Evolutionary conservation across 2,329 filamentous ascomycete genomes (phyloP), one percentile per base, ranked within the genome.

Genomic region (Paecilomyces dactylethromorphus): DNA sequence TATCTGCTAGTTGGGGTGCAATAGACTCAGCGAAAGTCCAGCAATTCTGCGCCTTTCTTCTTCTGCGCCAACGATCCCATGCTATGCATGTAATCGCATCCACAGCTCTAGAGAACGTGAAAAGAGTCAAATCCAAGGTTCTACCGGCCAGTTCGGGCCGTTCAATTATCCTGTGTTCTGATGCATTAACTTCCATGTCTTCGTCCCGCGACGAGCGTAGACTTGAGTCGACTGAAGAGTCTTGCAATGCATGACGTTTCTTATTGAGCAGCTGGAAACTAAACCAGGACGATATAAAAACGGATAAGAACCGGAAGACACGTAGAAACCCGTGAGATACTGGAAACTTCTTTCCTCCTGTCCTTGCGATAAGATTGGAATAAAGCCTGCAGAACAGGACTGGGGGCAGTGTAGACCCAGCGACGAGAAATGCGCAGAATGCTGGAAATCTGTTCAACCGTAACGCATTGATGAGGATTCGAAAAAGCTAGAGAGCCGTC

Each of bases 101-200:
- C 11, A 89, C 69, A 52, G 91, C 91, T 64, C 90, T 82, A 11
- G 85, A 86, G 53, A 84, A 79, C 11, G 89, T 85, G 69, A 94
- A 93, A n/a, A 95, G 78, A 0, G 90, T 93, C 32, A 95, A 79
- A 69, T 95, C 91, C 60, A 95, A 81, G 1, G 91, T 93, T 65
- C 87, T 85, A 52, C 91, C 91, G 11, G 87, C 89, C 61, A 82
- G 71, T 24, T 69, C 67, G 49, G 70, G n/a, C 62, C 66, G 18
- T 56, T 61, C 56, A 59, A 65, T 45, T 61, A 60, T 13, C 59
- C 57, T 13, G 59, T 58, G 55, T 59, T 26, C 57, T 31, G 56
- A 57, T 24, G 56, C 26, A 29, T 29, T 5, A 31, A 53, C 55
- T 49, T 8, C 54, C 32, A 22, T 53, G 52, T 35, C 55, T 32